Conservation (phyloP, 345 rosid genomes). For the Ceriops zippeliana region DNA sequence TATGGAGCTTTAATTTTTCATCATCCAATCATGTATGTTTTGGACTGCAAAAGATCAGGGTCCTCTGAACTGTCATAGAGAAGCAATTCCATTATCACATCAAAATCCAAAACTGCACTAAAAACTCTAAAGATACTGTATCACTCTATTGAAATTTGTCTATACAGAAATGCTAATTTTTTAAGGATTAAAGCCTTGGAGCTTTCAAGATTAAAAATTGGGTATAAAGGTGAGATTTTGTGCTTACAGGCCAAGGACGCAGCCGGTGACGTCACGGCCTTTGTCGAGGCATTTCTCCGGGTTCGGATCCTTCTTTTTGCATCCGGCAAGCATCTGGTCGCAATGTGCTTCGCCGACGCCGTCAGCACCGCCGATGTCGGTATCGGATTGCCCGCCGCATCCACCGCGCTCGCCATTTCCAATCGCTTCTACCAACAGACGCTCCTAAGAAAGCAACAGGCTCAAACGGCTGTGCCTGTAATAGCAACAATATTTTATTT, state of each 20-base stretch:
- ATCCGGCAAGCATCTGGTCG: constrained; percentile 59
- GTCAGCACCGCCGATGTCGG: constrained; percentile 89
- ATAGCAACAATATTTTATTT: not conserved
- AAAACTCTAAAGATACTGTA: too few species aligned
- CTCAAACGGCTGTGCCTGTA: not conserved
- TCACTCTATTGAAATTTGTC: not conserved
- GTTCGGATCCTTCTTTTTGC: constrained; percentile 95
- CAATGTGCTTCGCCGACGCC: constrained; percentile 85
- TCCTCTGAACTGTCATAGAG: too few species aligned
- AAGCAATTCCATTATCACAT: too few species aligned
- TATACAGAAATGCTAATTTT: not conserved
- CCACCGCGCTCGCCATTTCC: constrained; percentile 68
- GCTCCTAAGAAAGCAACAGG: not conserved
- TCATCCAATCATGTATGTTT: too few species aligned
- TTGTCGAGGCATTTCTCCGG: constrained; percentile 98
- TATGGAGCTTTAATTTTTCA: too few species aligned
- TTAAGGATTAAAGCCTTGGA: too few species aligned
- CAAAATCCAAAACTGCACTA: too few species aligned
- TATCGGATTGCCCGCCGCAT: constrained; percentile 68
- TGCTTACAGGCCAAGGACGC: constrained; percentile 83
- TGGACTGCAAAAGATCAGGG: too few species aligned
- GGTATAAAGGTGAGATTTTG: not conserved
- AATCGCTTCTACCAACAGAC: not conserved
- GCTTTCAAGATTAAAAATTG: too few species aligned
- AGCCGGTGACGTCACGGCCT: constrained; percentile 91